Conservation (phyloP, 495 filamentous ascomycete species). For the Neurospora intermedia region DNA sequence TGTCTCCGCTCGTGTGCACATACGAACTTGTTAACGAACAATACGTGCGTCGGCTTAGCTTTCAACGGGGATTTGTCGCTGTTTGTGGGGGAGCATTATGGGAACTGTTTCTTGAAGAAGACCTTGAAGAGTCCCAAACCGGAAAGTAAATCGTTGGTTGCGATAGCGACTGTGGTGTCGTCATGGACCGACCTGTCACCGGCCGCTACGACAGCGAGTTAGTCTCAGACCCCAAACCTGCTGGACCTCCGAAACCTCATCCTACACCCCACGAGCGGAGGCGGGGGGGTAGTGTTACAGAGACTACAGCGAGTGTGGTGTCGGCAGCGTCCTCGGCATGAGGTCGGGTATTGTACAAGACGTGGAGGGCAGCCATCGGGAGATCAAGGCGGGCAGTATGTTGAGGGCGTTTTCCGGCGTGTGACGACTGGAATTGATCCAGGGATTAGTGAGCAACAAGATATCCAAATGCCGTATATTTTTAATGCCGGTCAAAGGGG, state of each 20-base stretch:
- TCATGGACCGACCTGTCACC: too few species aligned
- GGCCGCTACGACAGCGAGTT: too few species aligned
- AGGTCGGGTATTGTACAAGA: background rate
- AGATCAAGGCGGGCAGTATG: background rate
- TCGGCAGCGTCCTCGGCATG: background rate
- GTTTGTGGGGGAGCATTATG: background rate
- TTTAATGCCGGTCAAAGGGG: background rate
- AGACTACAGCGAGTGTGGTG: background rate
- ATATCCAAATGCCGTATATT: background rate
- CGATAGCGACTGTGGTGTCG: background rate
- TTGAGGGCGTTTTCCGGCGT: background rate
- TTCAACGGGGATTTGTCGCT: conserved; percentile 2
- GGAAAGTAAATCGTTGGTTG: background rate
- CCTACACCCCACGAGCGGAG: too few species aligned
- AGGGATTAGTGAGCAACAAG: background rate
- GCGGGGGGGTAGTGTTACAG: too few species aligned
- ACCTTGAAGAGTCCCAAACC: background rate
- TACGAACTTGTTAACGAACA: conserved; percentile 5
- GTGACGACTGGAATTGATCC: background rate
- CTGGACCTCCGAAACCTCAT: too few species aligned
- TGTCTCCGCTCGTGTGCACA: conserved; percentile 7
- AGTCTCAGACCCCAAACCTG: too few species aligned
- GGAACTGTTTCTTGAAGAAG: background rate
- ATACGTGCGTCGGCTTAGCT: conserved; percentile 8
- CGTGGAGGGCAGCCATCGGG: background rate